phyloP scores from a whole-genome alignment of 148 eudicot genomes.

The Camellia japonica region DNA sequence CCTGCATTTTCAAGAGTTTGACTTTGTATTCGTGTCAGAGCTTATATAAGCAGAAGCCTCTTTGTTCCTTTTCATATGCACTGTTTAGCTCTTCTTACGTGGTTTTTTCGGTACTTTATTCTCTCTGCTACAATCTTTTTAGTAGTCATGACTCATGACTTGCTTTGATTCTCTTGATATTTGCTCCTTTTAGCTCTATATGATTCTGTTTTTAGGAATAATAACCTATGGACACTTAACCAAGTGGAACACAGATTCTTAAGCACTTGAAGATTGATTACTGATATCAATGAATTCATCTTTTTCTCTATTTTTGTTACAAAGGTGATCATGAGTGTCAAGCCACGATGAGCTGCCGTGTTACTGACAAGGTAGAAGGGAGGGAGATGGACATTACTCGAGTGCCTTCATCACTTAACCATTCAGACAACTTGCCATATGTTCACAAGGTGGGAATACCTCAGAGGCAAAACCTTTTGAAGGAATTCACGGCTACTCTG shows the following conservation, averaged over 20 bases:
- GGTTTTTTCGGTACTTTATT: neutral
- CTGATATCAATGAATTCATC: neutral
- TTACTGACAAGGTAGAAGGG: neutral
- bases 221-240: neutral
- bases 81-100: neutral
- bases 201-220: neutral
- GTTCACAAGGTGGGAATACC: constrained; percentile 67
- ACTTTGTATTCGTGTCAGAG: neutral
- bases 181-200: neutral
- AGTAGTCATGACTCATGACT: no score
- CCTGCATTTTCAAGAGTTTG: neutral
- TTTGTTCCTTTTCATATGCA: neutral
- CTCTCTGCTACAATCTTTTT: neutral
- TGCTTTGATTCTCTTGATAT: neutral
- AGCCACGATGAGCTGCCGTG: constrained; percentile 16
- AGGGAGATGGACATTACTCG: neutral
- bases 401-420: neutral
- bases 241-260: neutral
- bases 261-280: neutral
- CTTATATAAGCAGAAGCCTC: constrained; percentile 13
- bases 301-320: neutral
- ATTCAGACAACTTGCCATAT: constrained; percentile 20
- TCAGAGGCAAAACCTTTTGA: constrained; percentile 42
- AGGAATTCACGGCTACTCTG: constrained; percentile 36
- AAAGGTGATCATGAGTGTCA: neutral